A percentile compares a stretch with the other conserved stretches of the same genome.
Conservation (phyloP, 2,329 filamentous ascomycete genomes). For the Penicillium sp. region DNA sequence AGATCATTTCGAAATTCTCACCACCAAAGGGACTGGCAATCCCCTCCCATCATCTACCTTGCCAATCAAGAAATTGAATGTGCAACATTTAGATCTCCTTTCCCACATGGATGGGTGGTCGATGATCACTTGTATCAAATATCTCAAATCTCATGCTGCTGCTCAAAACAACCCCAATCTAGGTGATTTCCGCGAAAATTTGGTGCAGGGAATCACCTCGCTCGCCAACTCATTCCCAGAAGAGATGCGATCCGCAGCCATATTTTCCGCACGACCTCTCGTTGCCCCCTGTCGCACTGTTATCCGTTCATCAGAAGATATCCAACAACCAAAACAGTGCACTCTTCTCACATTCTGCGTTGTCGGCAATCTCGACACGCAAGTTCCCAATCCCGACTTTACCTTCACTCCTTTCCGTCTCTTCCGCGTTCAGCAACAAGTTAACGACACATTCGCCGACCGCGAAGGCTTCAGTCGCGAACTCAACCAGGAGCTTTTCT, state of each 20-base stretch:
- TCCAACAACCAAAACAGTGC: conserved; percentile 37
- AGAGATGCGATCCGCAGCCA: conserved; percentile 37
- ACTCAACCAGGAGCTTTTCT: conserved; percentile 65
- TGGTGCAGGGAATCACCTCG: conserved; percentile 46
- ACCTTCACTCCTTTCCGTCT: conserved; percentile 66
- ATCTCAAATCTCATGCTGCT: conserved; percentile 33
- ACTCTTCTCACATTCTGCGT: conserved; percentile 60
- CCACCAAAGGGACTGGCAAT: conserved; percentile 60
- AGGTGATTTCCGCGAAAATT: conserved; percentile 49
- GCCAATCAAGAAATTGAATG: conserved; percentile 57
- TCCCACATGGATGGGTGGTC: conserved; percentile 47
- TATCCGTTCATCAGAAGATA: conserved; percentile 35
- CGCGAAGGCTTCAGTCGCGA: conserved; percentile 64
- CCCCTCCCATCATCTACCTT: conserved; percentile 65
- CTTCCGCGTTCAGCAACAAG: conserved; percentile 69
- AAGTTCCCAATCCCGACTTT: conserved; percentile 56
- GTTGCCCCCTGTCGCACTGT: conserved; percentile 39
- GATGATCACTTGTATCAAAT: conserved; percentile 40
- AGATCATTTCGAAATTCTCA: conserved; percentile 67
- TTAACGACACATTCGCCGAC: conserved; percentile 59
- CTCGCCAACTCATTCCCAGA: conserved; percentile 49
- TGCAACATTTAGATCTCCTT: conserved; percentile 61
- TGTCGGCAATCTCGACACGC: conserved; percentile 65
- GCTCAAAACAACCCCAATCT: conserved; percentile 26
- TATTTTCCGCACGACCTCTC: conserved; percentile 43